Conservation (phyloP, 2,329 filamentous ascomycete species). For the Metarhizium guizhouense region DNA sequence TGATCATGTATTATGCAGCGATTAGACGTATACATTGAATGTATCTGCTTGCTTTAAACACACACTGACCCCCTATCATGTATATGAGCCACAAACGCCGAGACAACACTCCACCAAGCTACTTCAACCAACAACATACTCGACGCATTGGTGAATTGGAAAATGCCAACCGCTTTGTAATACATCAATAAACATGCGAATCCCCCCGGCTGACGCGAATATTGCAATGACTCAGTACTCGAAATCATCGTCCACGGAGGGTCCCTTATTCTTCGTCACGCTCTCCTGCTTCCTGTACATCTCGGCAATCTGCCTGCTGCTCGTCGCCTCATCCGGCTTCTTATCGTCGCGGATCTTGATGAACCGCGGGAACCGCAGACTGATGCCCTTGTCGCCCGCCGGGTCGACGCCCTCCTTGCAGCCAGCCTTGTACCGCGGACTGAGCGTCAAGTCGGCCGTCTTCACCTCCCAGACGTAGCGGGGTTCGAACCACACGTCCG, state of each 20-base stretch:
- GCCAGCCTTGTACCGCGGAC: slow-evolving; percentile 88
- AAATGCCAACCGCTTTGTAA: background rate
- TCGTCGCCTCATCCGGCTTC: slow-evolving; percentile 85
- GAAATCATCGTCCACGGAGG: slow-evolving; percentile 90
- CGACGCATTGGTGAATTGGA: background rate
- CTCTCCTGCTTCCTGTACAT: slow-evolving; percentile 97
- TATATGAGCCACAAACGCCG: background rate
- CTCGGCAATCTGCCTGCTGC: slow-evolving; percentile 77
- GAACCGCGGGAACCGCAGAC: slow-evolving; percentile 83
- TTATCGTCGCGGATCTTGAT: slow-evolving; percentile 92
- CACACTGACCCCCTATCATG: background rate
- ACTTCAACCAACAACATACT: no score
- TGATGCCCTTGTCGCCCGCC: slow-evolving; percentile 68
- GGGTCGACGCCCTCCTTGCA: slow-evolving; percentile 69
- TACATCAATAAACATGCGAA: background rate
- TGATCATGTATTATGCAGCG: background rate
- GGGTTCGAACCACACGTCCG: slow-evolving; percentile 97
- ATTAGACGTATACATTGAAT: background rate
- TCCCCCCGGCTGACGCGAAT: background rate
- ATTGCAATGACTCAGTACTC: slow-evolving; percentile 58
- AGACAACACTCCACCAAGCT: no score
- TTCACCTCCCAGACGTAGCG: slow-evolving; percentile 95
- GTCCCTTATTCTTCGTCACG: slow-evolving; percentile 76
- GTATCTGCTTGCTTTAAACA: background rate
- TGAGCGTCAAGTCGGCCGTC: slow-evolving; percentile 88